Evolutionary conservation across 2,329 filamentous ascomycete species (phyloP), one percentile per base, ranked within the genome.

Genomic region (Scedosporium aurantiacum): DNA sequence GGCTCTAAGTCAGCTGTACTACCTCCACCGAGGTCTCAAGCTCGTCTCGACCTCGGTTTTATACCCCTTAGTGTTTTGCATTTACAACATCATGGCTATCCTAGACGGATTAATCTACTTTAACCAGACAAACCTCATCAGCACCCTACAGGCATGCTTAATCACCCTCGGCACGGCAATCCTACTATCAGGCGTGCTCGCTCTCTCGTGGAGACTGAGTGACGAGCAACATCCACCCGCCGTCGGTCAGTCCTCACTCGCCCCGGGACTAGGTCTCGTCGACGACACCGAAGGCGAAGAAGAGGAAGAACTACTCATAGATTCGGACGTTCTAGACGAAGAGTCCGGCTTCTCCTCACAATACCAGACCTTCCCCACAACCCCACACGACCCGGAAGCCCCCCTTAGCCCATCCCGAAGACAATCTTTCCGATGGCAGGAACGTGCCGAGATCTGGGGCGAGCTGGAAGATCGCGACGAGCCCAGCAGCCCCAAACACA

Each of bases 11-110:
- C 94, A 99, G 74, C 82, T 99, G 5, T 99, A 96, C 75, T 97
- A 95, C 73, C 84, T 99, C 63, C 94, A 99, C 71, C 85, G 90
- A 52, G 94, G 94, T 60, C 81, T 99, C 64, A 96, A 96, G 74
- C 82, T 99, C 60, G 91, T 95, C 73, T 97, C 92, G 61, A 97
- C 94, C 23, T 96, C 91, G 68, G 88, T 97, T 64, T 81, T 99
- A 66, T 99, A 99, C 74, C 94, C 94, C 4, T 87, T 97, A 67
- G 92, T 97, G 45, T 99, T 99, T 75, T 99, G 94, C 80, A 85
- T 97, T 65, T 99, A 97, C 81, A 99, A 99, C 79, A 96, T 99
- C 69, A 92, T 97, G 70, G 94, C 94, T 66, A 99, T 99, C 67
- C 79, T 97, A 8, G 94, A 99, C 74, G 94, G 94, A 37, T 81